phyloP scores from a whole-genome alignment of 2,329 filamentous ascomycete genomes.

The Endocalyx cinctus region DNA sequence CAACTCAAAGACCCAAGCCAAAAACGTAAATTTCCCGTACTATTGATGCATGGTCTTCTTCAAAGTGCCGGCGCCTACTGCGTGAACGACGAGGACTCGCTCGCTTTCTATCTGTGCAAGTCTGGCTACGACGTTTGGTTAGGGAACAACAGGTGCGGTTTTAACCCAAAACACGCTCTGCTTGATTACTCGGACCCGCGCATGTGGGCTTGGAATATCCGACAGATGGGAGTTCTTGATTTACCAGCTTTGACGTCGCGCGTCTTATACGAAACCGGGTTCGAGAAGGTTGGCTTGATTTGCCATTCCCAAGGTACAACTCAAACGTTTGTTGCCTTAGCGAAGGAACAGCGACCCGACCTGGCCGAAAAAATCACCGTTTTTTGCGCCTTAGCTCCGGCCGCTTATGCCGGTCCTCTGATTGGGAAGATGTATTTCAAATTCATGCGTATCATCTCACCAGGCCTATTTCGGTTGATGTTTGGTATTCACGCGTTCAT shows the following conservation, averaged over 20 bases:
- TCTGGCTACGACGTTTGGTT: constrained; percentile 93
- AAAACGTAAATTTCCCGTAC: constrained; percentile 70
- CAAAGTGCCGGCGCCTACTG: constrained; percentile 88
- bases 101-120: constrained; percentile 91
- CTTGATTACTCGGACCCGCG: constrained; percentile 72
- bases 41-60: constrained; percentile 83
- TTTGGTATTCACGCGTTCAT: constrained; percentile 95
- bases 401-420: constrained; percentile 81
- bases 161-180: constrained; percentile 68
- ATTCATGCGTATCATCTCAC: constrained; percentile 79
- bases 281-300: constrained; percentile 75
- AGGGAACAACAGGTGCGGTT: constrained; percentile 88
- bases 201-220: constrained; percentile 97
- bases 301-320: constrained; percentile 91
- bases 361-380: constrained; percentile 78
- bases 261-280: constrained; percentile 77
- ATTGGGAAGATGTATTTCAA: constrained; percentile 88
- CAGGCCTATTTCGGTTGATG: constrained; percentile 69
- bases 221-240: constrained; percentile 89
- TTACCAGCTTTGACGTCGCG: constrained; percentile 75
- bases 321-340: constrained; percentile 79
- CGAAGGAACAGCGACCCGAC: constrained; percentile 84
- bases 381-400: constrained; percentile 86
- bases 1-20: constrained; percentile 31
- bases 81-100: constrained; percentile 80